phyloP scores from a whole-genome alignment of 805 yeast genomes.

The Candida ortonii region DNA sequence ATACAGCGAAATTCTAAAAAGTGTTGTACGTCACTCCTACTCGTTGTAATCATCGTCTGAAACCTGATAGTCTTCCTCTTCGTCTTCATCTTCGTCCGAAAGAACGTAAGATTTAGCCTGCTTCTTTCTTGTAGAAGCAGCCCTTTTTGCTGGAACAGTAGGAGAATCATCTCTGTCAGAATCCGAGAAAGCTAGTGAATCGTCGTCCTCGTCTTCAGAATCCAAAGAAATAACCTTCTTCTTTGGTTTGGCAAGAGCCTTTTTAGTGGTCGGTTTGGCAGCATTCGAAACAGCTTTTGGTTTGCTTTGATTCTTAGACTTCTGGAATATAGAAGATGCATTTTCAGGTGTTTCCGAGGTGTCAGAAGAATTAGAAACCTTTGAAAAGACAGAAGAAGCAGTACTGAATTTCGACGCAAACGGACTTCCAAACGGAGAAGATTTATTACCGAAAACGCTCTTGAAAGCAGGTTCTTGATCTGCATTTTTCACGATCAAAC shows the following conservation, averaged over 20 bases:
- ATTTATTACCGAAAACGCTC: slow-evolving; percentile 33
- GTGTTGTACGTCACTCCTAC: slow-evolving; percentile 13
- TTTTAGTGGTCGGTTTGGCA: slow-evolving; percentile 7
- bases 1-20: slow-evolving; percentile 1
- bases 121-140: slow-evolving; percentile 14
- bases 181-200: slow-evolving; percentile 6
- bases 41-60: slow-evolving; percentile 23
- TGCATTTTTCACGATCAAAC: slow-evolving; percentile 1
- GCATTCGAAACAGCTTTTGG: slow-evolving; percentile 2
- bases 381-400: slow-evolving; percentile 20
- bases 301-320: too few relatives aligned
- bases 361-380: slow-evolving; percentile 1
- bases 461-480: slow-evolving; percentile 27
- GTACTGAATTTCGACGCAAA: slow-evolving; percentile 22
- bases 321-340: slow-evolving; percentile 18
- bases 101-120: slow-evolving; percentile 21
- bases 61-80: slow-evolving; percentile 9
- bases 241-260: slow-evolving; percentile 8
- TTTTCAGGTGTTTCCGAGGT: slow-evolving; percentile 11
- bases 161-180: slow-evolving; percentile 14
- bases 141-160: slow-evolving; percentile 13
- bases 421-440: slow-evolving; percentile 10
- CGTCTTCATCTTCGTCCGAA: slow-evolving; percentile 16
- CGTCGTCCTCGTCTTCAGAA: slow-evolving; percentile 13
- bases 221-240: slow-evolving; percentile 5